phyloP scores from a whole-genome alignment of 768 basidiomycete genomes.

The Naganishia vaughanmartiniae region DNA sequence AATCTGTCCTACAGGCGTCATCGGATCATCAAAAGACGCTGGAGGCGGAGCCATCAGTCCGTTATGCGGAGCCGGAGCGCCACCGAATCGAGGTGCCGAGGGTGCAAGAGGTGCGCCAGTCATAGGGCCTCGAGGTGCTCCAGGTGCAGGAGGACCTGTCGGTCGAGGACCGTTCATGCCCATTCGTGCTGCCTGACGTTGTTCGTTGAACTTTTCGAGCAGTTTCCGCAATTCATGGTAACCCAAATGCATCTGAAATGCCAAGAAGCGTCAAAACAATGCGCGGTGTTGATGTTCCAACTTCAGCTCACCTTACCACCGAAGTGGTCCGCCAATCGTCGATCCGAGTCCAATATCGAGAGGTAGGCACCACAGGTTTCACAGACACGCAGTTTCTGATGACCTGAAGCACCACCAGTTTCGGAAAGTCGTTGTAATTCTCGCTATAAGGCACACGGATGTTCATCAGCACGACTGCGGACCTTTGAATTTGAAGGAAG shows the following conservation, averaged over 20 bases:
- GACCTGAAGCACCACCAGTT: slow-evolving; percentile 97
- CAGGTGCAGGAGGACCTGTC: slow-evolving; percentile 21
- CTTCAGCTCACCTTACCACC: slow-evolving; percentile 81
- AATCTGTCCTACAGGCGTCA: slow-evolving; percentile 46
- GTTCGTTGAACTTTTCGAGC: slow-evolving; percentile 83
- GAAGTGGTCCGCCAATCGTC: slow-evolving; percentile 98
- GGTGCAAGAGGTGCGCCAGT: slow-evolving; percentile 37
- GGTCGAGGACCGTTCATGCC: slow-evolving; percentile 54
- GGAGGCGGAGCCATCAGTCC: slow-evolving; percentile 31
- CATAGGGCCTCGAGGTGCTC: slow-evolving; percentile 20
- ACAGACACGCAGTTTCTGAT: slow-evolving; percentile 99
- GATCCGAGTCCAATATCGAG: slow-evolving; percentile 94
- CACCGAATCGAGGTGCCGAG: slow-evolving; percentile 34
- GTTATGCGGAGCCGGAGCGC: slow-evolving; percentile 29
- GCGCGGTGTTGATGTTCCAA: slow-evolving; percentile 13
- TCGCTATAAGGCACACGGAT: slow-evolving; percentile 57
- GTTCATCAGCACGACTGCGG: slow-evolving; percentile 21
- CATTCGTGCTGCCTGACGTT: slow-evolving; percentile 71
- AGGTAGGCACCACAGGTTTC: slow-evolving; percentile 99
- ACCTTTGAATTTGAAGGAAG: background rate
- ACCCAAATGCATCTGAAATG: slow-evolving; percentile 86
- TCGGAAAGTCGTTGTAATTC: slow-evolving; percentile 95
- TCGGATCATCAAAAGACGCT: slow-evolving; percentile 34
- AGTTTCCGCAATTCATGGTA: slow-evolving; percentile 97
- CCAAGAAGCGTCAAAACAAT: background rate